Percentiles rank a stretch among this genome's conserved stretches.
phyloP scores from a whole-genome alignment of 345 rosid species.

The Limnanthes douglasii region DNA sequence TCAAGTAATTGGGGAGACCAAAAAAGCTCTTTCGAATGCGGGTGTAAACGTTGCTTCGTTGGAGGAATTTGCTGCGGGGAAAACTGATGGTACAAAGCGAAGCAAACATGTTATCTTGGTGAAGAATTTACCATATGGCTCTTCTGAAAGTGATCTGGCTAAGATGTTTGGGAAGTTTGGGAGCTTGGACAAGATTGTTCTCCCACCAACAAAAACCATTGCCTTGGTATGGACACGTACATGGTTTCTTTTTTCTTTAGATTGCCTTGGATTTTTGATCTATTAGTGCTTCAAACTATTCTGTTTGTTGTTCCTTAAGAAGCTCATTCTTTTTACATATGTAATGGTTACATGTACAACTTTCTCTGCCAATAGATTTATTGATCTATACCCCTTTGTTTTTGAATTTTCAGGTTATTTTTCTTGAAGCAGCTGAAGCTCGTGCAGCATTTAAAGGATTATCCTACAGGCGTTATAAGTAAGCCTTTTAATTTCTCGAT shows the following conservation, averaged over 20 bases:
- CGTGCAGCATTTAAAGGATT: slow-evolving; percentile 77
- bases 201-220: slow-evolving; percentile 81
- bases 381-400: slow-evolving; percentile 4
- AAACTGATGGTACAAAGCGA: slow-evolving; percentile 43
- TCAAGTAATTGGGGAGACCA: slow-evolving; percentile 87
- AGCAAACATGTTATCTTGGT: slow-evolving; percentile 77
- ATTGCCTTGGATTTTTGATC: not conserved
- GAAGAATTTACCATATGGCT: slow-evolving; percentile 87
- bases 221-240: slow-evolving; percentile 46
- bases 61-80: slow-evolving; percentile 56
- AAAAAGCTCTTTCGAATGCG: slow-evolving; percentile 61
- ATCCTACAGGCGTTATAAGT: slow-evolving; percentile 88
- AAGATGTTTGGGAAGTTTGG: slow-evolving; percentile 82
- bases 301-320: not conserved
- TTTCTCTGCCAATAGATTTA: not conserved
- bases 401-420: slow-evolving; percentile 47
- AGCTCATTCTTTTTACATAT: too few relatives aligned
- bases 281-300: too few relatives aligned
- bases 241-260: not conserved
- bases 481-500: slow-evolving; percentile 23
- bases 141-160: slow-evolving; percentile 69
- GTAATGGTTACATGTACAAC: too few relatives aligned
- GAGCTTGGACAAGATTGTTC: slow-evolving; percentile 59
- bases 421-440: slow-evolving; percentile 83
- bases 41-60: slow-evolving; percentile 62